These are phyloP conservation scores for Fusarium illudens DNA, from an alignment of 2,329 filamentous ascomycete genomes.

Conservation along the genomic window DNA sequence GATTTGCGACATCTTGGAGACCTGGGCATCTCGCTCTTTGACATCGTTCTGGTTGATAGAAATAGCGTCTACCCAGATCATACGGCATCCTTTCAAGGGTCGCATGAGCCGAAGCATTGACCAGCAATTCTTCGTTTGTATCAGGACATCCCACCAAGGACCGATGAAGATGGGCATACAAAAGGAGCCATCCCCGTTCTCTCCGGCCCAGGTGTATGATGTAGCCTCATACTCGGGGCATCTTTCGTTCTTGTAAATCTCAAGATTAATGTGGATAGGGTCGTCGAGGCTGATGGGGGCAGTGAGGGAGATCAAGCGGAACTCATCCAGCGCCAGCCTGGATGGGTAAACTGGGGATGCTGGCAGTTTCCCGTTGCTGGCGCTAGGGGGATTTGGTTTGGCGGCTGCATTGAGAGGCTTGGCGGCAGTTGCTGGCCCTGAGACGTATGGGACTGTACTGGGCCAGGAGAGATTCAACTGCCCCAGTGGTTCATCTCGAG, in stretches of 20 bases:
- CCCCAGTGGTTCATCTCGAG: background rate
- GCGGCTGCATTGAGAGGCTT: background rate
- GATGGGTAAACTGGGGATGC: background rate
- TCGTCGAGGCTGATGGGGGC: background rate
- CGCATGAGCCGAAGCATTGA: background rate
- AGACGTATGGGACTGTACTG: background rate
- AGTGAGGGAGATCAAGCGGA: accelerated
- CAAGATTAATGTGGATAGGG: background rate
- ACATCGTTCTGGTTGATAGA: background rate
- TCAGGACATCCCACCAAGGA: background rate
- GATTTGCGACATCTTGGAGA: background rate
- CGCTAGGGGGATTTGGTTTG: accelerated
- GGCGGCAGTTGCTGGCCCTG: background rate
- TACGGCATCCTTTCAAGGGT: accelerated
- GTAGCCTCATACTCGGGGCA: background rate
- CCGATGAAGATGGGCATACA: background rate
- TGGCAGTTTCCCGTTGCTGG: background rate
- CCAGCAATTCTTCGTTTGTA: constrained; percentile 4
- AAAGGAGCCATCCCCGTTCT: background rate
- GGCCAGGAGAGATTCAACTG: background rate
- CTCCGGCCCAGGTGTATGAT: background rate
- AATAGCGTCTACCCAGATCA: background rate
- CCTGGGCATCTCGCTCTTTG: background rate
- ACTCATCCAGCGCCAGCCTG: background rate
- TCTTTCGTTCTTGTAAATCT: background rate